A percentile compares a stretch with the other conserved stretches of the same genome.
Conservation (phyloP, 805 yeast species). For the Yarrowia deformans region DNA sequence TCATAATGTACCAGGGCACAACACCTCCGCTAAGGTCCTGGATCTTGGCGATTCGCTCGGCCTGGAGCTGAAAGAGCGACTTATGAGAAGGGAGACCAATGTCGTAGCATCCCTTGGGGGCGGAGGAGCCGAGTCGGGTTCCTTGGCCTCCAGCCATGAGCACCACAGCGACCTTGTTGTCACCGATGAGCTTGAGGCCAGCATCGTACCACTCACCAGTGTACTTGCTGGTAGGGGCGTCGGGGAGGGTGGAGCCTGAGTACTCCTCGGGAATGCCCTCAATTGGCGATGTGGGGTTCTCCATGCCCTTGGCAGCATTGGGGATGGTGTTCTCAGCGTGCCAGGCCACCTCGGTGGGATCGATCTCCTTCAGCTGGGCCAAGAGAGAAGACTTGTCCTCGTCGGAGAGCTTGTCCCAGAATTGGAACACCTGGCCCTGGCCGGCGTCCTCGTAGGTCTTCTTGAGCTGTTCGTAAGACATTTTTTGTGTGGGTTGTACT, state of each 20-base stretch:
- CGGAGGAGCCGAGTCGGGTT: conserved; percentile 85
- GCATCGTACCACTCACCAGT: conserved; percentile 53
- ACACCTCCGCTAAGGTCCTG: conserved; percentile 56
- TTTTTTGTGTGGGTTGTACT: conserved; percentile 29
- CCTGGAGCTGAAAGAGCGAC: conserved; percentile 89
- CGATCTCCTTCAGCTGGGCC: conserved; percentile 50
- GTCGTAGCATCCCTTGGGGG: conserved; percentile 94
- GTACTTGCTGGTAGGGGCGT: conserved; percentile 48
- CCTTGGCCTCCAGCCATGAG: conserved; percentile 99
- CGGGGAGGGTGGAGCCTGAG: conserved; percentile 49
- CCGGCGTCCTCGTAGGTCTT: conserved; percentile 48
- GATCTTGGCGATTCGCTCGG: conserved; percentile 76
- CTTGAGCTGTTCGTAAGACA: conserved; percentile 39
- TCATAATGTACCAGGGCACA: conserved; percentile 92
- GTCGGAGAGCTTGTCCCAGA: conserved; percentile 49
- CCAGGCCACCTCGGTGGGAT: conserved; percentile 49
- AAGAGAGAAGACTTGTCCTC: conserved; percentile 46
- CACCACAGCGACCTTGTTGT: conserved; percentile 83
- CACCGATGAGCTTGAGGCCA: conserved; percentile 74
- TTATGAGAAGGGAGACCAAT: conserved; percentile 84
- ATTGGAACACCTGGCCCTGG: conserved; percentile 54
- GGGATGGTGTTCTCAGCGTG: conserved; percentile 47
- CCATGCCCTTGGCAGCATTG: conserved; percentile 33
- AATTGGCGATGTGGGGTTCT: conserved; percentile 32
- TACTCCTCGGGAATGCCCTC: conserved; percentile 47